Conservation (phyloP, 495 filamentous ascomycete species). For the Aspergillus diversus region DNA sequence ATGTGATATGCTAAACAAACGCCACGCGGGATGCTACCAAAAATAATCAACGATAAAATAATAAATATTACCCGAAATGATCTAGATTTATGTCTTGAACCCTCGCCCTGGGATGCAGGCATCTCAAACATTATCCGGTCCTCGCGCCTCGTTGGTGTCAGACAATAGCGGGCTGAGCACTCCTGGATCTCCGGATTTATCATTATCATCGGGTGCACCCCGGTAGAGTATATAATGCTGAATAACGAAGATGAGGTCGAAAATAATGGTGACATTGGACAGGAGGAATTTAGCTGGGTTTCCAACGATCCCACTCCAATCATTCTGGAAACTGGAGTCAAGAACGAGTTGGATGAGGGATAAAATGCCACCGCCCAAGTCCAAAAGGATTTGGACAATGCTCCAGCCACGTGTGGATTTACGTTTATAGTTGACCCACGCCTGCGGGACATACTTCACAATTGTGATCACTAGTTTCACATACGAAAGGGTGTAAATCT, state of each 20-base stretch:
- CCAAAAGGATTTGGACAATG: constrained; percentile 83
- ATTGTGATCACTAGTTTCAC: constrained; percentile 88
- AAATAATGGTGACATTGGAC: constrained; percentile 81
- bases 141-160: constrained; percentile 17
- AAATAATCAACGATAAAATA: not conserved
- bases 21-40: not conserved
- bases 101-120: not conserved
- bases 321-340: constrained; percentile 80
- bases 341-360: constrained; percentile 80
- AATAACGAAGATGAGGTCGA: constrained; percentile 80
- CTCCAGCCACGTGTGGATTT: constrained; percentile 86
- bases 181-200: constrained; percentile 13
- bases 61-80: not conserved
- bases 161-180: constrained; percentile 38
- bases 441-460: constrained; percentile 92
- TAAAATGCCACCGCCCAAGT: constrained; percentile 78
- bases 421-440: constrained; percentile 77
- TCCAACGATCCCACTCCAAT: constrained; percentile 88
- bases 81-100: not conserved
- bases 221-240: constrained; percentile 87
- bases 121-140: constrained; percentile 12
- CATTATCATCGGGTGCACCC: constrained; percentile 22
- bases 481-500: constrained; percentile 82
- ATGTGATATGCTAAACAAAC: not conserved
- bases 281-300: constrained; percentile 91